Evolutionary conservation across 163 green algal species (phyloP), one percentile per base, ranked within the genome.

Genomic region (Scenedesmus sp.): DNA sequence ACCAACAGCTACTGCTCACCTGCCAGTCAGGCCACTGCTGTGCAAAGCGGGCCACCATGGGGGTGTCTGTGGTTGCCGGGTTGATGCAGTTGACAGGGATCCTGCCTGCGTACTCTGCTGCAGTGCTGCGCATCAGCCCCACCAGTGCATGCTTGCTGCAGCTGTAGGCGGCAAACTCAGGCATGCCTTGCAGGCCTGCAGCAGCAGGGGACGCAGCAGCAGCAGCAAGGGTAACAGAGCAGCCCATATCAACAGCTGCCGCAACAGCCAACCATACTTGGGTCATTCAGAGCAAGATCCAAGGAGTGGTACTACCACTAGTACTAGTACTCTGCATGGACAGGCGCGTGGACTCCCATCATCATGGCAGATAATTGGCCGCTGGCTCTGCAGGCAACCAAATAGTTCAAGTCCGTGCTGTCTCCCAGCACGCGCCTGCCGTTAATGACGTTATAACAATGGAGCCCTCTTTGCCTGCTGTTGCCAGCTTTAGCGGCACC

Each of bases 31-130:
- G 88, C 88, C 88, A 92, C 23, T 86, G 82, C 64, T 67, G 13
- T 4, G 59, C 46, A 57, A 92, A 92, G 26, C 88, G 79, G 46
- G 9, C 59, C 60, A 92, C 88, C 88, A 92, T 92, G 13, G 88
- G 88, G 13, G 88, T 92, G 64, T 88, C 88, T 76, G 88, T 92
- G 20, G 88, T 88, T 67, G 88, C 88, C 4, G 88, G 88, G 88
- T 85, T 88, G 77, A 92, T 86, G 23, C n/a, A 81, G 34, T 92
- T 92, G 79, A 92, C 34, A 5, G 79, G 46, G 4, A 92, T 77
- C 7, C 46, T 26, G 6, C 88, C 88, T 12, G 79, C 88, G 64
- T 88, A 92, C 54, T 92, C 88, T 34, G 15, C 54, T 13, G 88
- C 88, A 57, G 60, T 62, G 56, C 59, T 88, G 46, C 81, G 66